phyloP scores from a whole-genome alignment of 2,329 filamentous ascomycete species.

The Corinectria fuckeliana region DNA sequence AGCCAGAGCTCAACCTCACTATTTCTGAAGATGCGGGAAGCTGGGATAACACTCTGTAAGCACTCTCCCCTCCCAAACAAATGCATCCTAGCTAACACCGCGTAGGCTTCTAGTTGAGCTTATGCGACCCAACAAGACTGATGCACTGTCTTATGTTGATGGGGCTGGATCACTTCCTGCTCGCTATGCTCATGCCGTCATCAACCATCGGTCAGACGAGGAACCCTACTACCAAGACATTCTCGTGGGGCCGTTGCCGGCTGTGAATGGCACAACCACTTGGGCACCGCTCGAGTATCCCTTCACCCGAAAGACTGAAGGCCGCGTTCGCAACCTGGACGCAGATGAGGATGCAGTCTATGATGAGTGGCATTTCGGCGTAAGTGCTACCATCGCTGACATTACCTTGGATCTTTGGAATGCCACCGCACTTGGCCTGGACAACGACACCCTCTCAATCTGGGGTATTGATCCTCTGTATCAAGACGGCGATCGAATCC shows the following conservation, averaged over 20 bases:
- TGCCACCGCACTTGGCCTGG: conserved; percentile 12
- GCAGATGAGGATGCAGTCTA: background rate
- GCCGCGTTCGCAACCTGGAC: conserved; percentile 8
- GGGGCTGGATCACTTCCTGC: background rate
- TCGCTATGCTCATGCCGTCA: conserved; percentile 10
- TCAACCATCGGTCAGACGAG: conserved; percentile 10
- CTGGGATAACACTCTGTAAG: conserved; percentile 18
- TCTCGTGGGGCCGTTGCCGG: conserved; percentile 7
- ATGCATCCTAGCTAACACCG: background rate
- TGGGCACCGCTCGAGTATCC: conserved; percentile 12
- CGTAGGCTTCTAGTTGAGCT: conserved; percentile 5
- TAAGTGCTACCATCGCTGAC: conserved; percentile 1
- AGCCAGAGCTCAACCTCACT: conserved; percentile 11
- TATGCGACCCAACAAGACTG: conserved; percentile 14
- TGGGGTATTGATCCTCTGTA: conserved; percentile 14
- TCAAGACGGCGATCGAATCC: background rate
- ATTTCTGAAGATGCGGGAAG: conserved; percentile 3
- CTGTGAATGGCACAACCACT: background rate
- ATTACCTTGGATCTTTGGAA: conserved; percentile 16
- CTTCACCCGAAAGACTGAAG: conserved; percentile 11
- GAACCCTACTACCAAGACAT: conserved; percentile 13
- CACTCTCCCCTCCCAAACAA: too few species aligned
- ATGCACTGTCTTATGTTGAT: conserved; percentile 11
- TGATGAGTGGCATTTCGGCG: background rate
- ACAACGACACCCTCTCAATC: conserved; percentile 11